phyloP scores from a whole-genome alignment of 78 protist genomes.

The Chrysochromulina parva region DNA sequence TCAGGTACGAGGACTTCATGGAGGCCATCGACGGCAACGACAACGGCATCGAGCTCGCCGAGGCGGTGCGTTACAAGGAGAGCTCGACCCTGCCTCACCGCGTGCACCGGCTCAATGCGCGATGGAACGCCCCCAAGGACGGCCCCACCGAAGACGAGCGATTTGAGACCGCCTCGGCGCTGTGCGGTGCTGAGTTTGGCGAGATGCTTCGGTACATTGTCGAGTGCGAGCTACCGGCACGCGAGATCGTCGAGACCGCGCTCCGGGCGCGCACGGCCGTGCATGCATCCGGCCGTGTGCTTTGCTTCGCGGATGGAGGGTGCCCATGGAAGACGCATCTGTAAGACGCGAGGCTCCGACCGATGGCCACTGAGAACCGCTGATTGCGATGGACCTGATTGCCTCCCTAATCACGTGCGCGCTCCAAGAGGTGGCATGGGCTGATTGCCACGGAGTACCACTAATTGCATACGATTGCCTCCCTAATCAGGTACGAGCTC shows the following conservation, averaged over 20 bases:
- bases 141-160: slow-evolving; percentile 69
- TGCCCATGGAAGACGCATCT: slow-evolving; percentile 87
- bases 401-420: too few species aligned
- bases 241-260: slow-evolving; percentile 65
- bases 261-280: slow-evolving; percentile 1
- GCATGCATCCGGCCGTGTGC: slow-evolving; percentile 54
- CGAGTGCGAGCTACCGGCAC: slow-evolving; percentile 76
- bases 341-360: too few species aligned
- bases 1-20: slow-evolving; percentile 20
- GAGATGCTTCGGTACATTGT: slow-evolving; percentile 31
- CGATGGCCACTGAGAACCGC: too few species aligned
- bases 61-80: slow-evolving; percentile 30
- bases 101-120: slow-evolving; percentile 53
- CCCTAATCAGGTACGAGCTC: slow-evolving; percentile 27
- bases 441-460: too few species aligned
- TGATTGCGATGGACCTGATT: too few species aligned
- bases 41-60: slow-evolving; percentile 70
- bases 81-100: slow-evolving; percentile 53
- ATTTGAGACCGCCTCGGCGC: slow-evolving; percentile 59
- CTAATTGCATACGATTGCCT: slow-evolving; percentile 33
- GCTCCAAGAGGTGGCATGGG: too few species aligned
- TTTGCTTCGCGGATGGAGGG: not conserved
- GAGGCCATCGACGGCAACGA: slow-evolving; percentile 83
- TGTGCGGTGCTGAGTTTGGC: slow-evolving; percentile 67
- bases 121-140: not conserved